phyloP scores from a whole-genome alignment of 495 filamentous ascomycete species.

The Penicillium manginii region DNA sequence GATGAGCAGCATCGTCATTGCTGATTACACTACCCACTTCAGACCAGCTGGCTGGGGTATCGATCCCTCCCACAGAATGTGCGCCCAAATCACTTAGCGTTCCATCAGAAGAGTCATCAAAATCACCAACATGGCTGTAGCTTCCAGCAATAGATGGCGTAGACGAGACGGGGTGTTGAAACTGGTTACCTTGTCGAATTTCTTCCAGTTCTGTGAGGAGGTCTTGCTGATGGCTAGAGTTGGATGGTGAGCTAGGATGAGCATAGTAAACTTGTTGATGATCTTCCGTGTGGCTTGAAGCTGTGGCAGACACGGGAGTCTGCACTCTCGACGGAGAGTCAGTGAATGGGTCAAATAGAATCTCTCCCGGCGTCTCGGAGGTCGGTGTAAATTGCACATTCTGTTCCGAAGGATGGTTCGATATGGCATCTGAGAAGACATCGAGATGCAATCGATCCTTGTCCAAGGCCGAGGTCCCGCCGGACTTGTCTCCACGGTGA shows the following conservation, averaged over 20 bases:
- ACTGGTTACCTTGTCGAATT: slow-evolving; percentile 15
- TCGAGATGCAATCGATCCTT: slow-evolving; percentile 30
- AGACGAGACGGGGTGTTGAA: slow-evolving; percentile 35
- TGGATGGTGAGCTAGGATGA: slow-evolving; percentile 36
- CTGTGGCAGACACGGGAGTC: slow-evolving; percentile 21
- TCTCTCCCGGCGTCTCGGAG: slow-evolving; percentile 39
- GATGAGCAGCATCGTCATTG: slow-evolving; percentile 48
- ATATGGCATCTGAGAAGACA: slow-evolving; percentile 39
- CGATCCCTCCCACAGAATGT: slow-evolving; percentile 49
- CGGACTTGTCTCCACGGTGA: slow-evolving; percentile 56
- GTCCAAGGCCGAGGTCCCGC: slow-evolving; percentile 40
- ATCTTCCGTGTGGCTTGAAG: slow-evolving; percentile 39
- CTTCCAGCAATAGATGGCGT: slow-evolving; percentile 42
- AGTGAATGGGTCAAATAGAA: slow-evolving; percentile 30
- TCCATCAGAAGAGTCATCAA: slow-evolving; percentile 51
- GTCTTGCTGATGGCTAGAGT: slow-evolving; percentile 31
- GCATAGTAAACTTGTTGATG: slow-evolving; percentile 37
- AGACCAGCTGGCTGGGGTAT: slow-evolving; percentile 75
- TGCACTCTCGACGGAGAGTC: slow-evolving; percentile 18
- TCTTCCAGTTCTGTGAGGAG: slow-evolving; percentile 18
- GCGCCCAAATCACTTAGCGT: slow-evolving; percentile 67
- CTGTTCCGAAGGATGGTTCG: slow-evolving; percentile 44
- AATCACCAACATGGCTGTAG: slow-evolving; percentile 39
- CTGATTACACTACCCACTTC: slow-evolving; percentile 77
- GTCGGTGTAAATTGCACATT: slow-evolving; percentile 52